Conservation (phyloP, 176 grass and related monocot species). For the Carex myosuroides region DNA sequence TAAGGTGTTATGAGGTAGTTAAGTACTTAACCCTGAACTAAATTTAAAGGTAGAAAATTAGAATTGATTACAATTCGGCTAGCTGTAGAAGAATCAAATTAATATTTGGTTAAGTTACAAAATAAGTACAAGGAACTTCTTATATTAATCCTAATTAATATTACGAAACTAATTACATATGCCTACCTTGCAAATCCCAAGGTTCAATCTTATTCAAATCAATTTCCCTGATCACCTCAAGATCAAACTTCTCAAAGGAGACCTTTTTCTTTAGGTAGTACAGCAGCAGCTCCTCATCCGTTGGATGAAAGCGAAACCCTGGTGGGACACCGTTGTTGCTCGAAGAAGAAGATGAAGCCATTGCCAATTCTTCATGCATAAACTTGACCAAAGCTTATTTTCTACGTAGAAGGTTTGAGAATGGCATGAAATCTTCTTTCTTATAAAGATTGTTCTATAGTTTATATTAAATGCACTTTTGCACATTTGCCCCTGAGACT, state of each 20-base stretch:
- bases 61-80: neutral
- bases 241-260: constrained; percentile 87
- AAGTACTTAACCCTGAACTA: neutral
- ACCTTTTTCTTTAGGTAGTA: constrained; percentile 98
- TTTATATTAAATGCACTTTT: constrained; percentile 11
- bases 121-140: neutral
- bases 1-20: neutral
- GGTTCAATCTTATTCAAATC: constrained; percentile 98
- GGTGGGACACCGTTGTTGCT: constrained; percentile 87
- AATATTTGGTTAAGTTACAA: neutral
- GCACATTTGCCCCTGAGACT: constrained; percentile 18
- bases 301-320: constrained; percentile 96
- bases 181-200: constrained; percentile 91
- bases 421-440: constrained; percentile 7
- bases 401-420: constrained; percentile 45
- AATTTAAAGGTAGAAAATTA: neutral
- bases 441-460: constrained; percentile 31
- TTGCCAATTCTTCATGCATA: constrained; percentile 19
- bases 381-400: constrained; percentile 16
- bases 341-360: constrained; percentile 46
- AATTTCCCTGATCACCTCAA: constrained; percentile 93
- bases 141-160: neutral
- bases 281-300: constrained; percentile 91
- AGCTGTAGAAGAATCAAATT: neutral
- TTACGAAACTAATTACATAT: neutral